Conservation (phyloP, 129 eudicot genomes). For the Tagetes patula region DNA sequence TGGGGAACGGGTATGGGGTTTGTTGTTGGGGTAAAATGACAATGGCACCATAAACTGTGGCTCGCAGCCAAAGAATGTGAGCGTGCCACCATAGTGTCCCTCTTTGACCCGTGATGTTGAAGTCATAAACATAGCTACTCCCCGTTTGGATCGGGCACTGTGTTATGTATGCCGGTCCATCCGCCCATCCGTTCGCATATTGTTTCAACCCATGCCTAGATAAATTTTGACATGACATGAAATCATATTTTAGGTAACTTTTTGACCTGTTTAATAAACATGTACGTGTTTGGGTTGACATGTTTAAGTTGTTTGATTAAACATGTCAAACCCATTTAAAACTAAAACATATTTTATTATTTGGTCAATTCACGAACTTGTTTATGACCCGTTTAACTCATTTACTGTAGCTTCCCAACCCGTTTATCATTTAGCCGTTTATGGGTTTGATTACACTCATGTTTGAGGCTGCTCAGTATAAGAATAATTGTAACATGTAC, state of each 20-base stretch:
- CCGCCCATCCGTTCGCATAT: constrained; percentile 16
- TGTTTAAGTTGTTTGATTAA: no score
- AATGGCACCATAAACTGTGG: constrained; percentile 10
- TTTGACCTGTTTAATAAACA: no score
- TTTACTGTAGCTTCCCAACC: no score
- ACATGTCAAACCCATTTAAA: no score
- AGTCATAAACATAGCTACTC: constrained; percentile 8
- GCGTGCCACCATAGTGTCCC: constrained; percentile 19
- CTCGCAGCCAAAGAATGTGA: constrained; percentile 20
- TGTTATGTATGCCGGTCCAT: constrained; percentile 11
- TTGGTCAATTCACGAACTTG: no score
- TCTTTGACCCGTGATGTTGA: constrained; percentile 9
- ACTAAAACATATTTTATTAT: no score
- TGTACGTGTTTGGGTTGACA: no score
- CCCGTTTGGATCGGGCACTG: constrained; percentile 9
- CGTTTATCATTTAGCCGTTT: no score
- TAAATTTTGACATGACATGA: background rate
- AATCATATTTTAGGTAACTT: no score
- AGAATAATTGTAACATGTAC: background rate
- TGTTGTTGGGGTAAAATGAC: constrained; percentile 2
- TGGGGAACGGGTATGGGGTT: constrained; percentile 15
- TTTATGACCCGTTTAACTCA: no score
- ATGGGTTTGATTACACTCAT: no score
- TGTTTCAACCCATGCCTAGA: constrained; percentile 15
- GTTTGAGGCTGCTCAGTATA: background rate